Evolutionary conservation across 2,329 filamentous ascomycete species (phyloP), one percentile per base, ranked within the genome.

Genomic region (Pyrenophora seminiperda): DNA sequence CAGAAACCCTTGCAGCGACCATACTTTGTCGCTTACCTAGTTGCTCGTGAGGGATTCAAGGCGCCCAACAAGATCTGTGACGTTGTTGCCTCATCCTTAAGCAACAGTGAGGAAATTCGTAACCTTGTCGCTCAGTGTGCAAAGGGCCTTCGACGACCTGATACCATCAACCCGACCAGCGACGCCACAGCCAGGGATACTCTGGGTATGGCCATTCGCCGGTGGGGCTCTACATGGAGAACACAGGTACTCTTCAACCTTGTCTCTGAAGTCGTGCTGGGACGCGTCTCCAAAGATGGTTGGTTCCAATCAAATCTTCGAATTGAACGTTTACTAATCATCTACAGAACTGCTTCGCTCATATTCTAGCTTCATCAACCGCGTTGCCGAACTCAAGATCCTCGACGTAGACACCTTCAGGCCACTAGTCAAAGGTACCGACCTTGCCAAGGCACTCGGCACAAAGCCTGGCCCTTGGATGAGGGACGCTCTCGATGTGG

Each of bases 401-500:
- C 71, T 78, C 19, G 78, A 82, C 7, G 81, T 75, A 5, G 74
- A 77, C 59, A 69, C 68, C 5, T 69, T 80, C 56, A 80, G 74
- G 61, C 76, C 78, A 11, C 70, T 82, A 4, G 62, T 96, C 27
- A 89, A 95, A 66, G 93, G 94, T 13, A 88, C 83, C 31, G 78
- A 87, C 43, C 81, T 97, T 15, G 83, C 85, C 14, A 81, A 85
- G 54, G 84, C 83, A 3, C 78, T 97, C 3, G 76, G 74, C 14
- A 83, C 81, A 0, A 85, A 84, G 56, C 87, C 89, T 0, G 91
- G 90, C 1, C 85, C 79, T n/a, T 97, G 93, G 93, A 88, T 95
- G 81, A 84, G 84, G 45, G 80, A 81, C 37, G 91, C 91, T 3
- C 76, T 96, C 38, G 88, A 95, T 24, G 78, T 91, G 3, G 89